Evolutionary conservation across 352 stramenopile genomes (phyloP), one percentile per base, ranked within the genome.

Genomic region (Globisporangium acanthophoron): DNA sequence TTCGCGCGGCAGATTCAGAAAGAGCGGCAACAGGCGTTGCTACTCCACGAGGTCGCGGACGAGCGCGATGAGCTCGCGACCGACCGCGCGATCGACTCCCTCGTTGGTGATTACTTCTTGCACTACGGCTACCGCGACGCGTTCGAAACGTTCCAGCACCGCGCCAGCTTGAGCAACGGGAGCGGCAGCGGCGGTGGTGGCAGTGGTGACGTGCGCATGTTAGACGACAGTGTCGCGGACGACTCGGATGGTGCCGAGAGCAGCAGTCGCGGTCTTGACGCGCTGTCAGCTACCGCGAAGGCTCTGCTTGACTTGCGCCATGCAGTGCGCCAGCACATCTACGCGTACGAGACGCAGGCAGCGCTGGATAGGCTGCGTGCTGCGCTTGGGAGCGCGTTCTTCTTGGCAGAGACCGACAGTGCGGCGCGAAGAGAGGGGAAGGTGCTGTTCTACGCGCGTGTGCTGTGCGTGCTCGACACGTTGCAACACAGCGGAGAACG

Each of bases 1-100:
- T 88, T 88, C 50, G 66, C 76, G 53, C 61, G 69, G 37, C 65
- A 85, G 52, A 55, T 85, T 9, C 65, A 71, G 27, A 82, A 74
- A 52, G 65, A 81, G 3, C 71, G 71, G 1, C 78, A 85, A n/a
- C 62, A 64, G 29, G 64, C 66, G 2, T 56, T 87, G 24, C 16
- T 49, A 3, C 27, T 51, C 4, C 56, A 74, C 35, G 49, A 62
- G 43, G 56, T 37, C 11, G 33, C 67, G 3, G 27, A 49, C 15
- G 66, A 69, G 29, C 41, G 39, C 31, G 66, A 78, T 31, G 74
- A 80, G 21, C 40, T 46, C 27, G 59, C 50, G 5, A 72, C 72
- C 52, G 71, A 83, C 35, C 47, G 53, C 27, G 59, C 54, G 6
- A 69, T 80, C 59, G 57, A 76, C 44, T 59, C 61, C 6, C 39